A percentile compares a stretch with the other conserved stretches of the same genome.
These are phyloP conservation scores for Russula ochroleuca DNA, from an alignment of 768 basidiomycete species.

Conservation along the genomic window DNA sequence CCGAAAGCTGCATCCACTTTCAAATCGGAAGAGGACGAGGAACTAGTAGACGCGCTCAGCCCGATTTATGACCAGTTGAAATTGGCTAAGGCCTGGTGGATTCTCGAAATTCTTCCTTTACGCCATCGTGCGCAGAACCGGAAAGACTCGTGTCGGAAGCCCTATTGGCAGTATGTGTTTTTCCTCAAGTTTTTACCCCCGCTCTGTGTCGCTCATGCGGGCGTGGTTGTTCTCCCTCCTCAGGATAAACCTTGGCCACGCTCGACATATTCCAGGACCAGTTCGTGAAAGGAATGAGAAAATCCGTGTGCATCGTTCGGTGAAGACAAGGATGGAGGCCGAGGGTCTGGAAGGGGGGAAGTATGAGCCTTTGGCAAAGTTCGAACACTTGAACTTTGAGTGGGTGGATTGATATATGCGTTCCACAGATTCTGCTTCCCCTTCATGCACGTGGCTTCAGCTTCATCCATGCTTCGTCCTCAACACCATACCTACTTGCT, in stretches of 20 bases:
- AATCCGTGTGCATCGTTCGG: slow-evolving; percentile 9
- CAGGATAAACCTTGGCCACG: slow-evolving; percentile 8
- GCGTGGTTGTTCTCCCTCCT: not conserved
- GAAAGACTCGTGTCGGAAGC: not conserved
- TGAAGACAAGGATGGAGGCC: slow-evolving; percentile 19
- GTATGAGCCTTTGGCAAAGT: slow-evolving; percentile 35
- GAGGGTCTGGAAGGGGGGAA: slow-evolving; percentile 29
- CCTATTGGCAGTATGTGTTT: not conserved
- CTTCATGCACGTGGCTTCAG: not conserved
- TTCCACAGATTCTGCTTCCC: too few species aligned
- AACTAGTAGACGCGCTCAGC: slow-evolving; percentile 52
- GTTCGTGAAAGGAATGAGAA: not conserved
- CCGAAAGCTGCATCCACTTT: slow-evolving; percentile 28
- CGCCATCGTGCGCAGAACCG: slow-evolving; percentile 4
- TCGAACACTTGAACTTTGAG: slow-evolving; percentile 19
- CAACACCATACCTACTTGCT: too few species aligned
- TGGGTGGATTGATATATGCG: slow-evolving; percentile 29
- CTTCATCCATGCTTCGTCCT: not conserved
- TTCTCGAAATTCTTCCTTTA: slow-evolving; percentile 48
- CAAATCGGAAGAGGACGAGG: slow-evolving; percentile 56
- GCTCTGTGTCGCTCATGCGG: not conserved
- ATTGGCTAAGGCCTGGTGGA: slow-evolving; percentile 55
- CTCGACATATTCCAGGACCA: slow-evolving; percentile 5
- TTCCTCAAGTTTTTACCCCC: too few species aligned
- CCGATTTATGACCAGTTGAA: slow-evolving; percentile 55